Conservation (phyloP, 768 basidiomycete species). For the Boletus reticuloceps region DNA sequence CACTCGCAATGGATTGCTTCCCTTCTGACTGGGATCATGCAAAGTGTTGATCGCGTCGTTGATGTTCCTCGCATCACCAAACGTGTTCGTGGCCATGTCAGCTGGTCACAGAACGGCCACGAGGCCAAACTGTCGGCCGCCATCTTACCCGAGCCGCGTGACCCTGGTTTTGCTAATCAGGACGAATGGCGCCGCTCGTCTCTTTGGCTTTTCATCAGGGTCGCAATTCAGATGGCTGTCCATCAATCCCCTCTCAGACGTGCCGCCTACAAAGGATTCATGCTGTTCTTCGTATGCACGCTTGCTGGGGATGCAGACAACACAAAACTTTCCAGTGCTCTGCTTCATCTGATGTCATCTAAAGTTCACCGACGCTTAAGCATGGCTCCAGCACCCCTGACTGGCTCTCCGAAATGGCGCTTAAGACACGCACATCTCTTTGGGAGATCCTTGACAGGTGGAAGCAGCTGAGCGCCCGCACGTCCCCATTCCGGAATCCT, state of each 20-base stretch:
- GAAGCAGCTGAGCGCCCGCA: background rate
- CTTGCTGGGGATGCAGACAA: background rate
- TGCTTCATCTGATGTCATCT: background rate
- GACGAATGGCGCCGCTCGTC: no score
- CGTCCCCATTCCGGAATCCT: background rate
- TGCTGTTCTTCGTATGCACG: background rate
- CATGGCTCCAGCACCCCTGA: background rate
- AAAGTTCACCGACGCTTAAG: background rate
- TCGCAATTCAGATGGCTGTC: background rate
- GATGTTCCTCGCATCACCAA: background rate
- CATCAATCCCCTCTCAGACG: background rate
- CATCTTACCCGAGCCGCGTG: no score
- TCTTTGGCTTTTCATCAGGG: no score
- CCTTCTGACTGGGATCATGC: background rate
- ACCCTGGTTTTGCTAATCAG: no score
- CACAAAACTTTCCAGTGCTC: background rate
- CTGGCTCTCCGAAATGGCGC: background rate
- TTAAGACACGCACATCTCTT: background rate
- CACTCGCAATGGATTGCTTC: background rate
- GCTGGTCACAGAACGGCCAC: no score
- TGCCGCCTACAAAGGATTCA: background rate
- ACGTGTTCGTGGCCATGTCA: no score
- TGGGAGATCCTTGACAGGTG: background rate
- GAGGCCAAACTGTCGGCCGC: no score
- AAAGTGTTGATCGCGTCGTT: background rate